These are phyloP conservation scores for Apiospora phragmitis DNA, from an alignment of 2,329 filamentous ascomycete genomes.

Conservation along the genomic window DNA sequence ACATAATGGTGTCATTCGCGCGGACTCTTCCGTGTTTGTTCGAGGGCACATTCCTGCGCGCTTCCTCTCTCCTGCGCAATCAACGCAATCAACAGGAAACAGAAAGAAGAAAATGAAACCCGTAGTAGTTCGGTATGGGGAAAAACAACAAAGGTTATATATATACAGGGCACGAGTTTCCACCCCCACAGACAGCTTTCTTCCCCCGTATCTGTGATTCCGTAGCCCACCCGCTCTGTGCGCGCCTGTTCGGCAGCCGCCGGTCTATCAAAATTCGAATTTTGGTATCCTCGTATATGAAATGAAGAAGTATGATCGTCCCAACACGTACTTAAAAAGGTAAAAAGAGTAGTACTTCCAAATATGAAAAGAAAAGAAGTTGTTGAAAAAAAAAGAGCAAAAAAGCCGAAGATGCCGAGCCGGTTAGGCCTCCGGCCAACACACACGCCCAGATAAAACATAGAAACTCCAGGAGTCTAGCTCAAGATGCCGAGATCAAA, in stretches of 20 bases:
- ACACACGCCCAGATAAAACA: neutral
- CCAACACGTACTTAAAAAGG: slow-evolving; percentile 8
- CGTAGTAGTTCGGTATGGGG: slow-evolving; percentile 7
- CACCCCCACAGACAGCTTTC: neutral
- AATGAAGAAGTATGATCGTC: slow-evolving; percentile 11
- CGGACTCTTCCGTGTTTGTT: neutral
- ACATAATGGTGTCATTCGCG: neutral
- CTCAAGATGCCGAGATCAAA: slow-evolving; percentile 20
- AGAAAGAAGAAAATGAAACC: neutral
- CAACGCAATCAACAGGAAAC: slow-evolving; percentile 3
- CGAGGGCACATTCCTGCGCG: slow-evolving; percentile 6
- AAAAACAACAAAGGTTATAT: slow-evolving; percentile 14
- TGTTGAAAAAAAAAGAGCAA: slow-evolving; percentile 13
- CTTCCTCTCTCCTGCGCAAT: slow-evolving; percentile 5
- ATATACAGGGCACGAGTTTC: slow-evolving; percentile 15
- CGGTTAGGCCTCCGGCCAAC: slow-evolving; percentile 4
- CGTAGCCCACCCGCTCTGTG: slow-evolving; percentile 5
- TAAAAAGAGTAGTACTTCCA: slow-evolving; percentile 8
- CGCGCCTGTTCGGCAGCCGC: slow-evolving; percentile 9
- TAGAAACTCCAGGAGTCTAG: slow-evolving; percentile 12
- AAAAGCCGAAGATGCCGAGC: neutral
- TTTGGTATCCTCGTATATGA: slow-evolving; percentile 18
- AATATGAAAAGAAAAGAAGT: slow-evolving; percentile 14
- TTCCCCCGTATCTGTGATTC: neutral
- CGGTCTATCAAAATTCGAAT: slow-evolving; percentile 16